Conservation (phyloP, 192 early-diverging fungal species). For the Podila minutissima region DNA sequence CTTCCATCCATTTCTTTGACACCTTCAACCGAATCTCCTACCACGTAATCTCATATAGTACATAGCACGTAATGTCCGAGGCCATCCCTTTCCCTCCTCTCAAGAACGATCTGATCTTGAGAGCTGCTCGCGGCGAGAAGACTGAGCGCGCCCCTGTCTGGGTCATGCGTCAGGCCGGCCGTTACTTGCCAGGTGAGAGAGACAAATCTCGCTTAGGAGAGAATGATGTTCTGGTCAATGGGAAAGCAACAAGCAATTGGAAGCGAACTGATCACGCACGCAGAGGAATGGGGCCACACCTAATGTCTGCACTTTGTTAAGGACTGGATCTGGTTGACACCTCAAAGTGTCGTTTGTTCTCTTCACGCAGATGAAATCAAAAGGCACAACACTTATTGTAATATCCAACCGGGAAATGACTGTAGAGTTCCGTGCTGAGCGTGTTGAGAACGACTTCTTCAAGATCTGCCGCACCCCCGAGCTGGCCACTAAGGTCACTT, state of each 20-base stretch:
- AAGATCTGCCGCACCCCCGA: constrained; percentile 93
- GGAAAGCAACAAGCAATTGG: too few species aligned
- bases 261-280: too few species aligned
- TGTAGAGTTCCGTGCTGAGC: constrained; percentile 87
- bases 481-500: constrained; percentile 92
- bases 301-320: too few species aligned
- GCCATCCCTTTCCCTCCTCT: constrained; percentile 79
- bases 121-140: constrained; percentile 83
- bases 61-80: constrained; percentile 17
- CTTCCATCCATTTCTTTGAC: neutral
- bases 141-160: constrained; percentile 89
- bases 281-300: too few species aligned
- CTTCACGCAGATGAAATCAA: too few species aligned
- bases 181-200: constrained; percentile 88
- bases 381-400: too few species aligned
- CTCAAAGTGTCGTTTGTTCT: too few species aligned
- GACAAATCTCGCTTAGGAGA: neutral
- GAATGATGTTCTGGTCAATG: neutral
- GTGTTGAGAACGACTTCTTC: constrained; percentile 92
- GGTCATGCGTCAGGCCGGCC: constrained; percentile 99
- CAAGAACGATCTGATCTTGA: constrained; percentile 91
- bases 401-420: too few species aligned
- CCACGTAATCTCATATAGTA: neutral
- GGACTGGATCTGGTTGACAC: too few species aligned
- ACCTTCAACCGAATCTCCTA: neutral